Evolutionary conservation across 2,329 filamentous ascomycete genomes (phyloP), one percentile per base, ranked within the genome.

Genomic region (Mycocentrospora acerina): DNA sequence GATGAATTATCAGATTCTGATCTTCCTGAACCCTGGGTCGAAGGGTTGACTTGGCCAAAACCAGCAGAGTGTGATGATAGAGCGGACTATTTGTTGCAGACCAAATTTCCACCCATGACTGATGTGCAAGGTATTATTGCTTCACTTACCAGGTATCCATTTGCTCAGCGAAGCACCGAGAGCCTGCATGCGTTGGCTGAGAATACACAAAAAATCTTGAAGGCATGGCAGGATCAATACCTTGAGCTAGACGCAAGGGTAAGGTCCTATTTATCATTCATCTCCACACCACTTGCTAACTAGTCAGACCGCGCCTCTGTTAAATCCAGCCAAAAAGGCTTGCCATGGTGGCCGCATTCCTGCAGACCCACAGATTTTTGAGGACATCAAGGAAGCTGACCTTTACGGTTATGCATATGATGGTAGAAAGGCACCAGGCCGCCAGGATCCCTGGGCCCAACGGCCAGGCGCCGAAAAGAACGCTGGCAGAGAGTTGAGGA

Each of bases 401-500:
- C 64, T 83, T 0, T 83, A 83, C 54, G 77, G 78, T 38, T 83
- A 82, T 57, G 72, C 70, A 24, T 78, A 78, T 55, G 77, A 79
- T 44, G 61, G 75, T 0, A 76, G 76, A 50, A 74, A 72, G 41
- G 51, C 67, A 29, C 63, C 65, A 10, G 73, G 74, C n/a, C 68
- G 64, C 36, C 80, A 82, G 48, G 75, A 82, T 52, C 77, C 80
- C 1, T 80, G 79, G 41, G 59, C 69, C 1, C 80, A 83, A 45
- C 64, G 68, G 24, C 68, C 71, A 32, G 66, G 71, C 3, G 66
- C 69, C 35, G 72, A 75, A 27, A 63, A 60, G 35, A 67, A 62
- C 19, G 67, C 69, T 37, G 71, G 72, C 13, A 65, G 73, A 36
- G 73, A 75, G 53, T 60, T 77, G 3, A 66, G 74, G 22, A 67